phyloP scores from a whole-genome alignment of 495 filamentous ascomycete species.

The Talaromyces wortmannii region DNA sequence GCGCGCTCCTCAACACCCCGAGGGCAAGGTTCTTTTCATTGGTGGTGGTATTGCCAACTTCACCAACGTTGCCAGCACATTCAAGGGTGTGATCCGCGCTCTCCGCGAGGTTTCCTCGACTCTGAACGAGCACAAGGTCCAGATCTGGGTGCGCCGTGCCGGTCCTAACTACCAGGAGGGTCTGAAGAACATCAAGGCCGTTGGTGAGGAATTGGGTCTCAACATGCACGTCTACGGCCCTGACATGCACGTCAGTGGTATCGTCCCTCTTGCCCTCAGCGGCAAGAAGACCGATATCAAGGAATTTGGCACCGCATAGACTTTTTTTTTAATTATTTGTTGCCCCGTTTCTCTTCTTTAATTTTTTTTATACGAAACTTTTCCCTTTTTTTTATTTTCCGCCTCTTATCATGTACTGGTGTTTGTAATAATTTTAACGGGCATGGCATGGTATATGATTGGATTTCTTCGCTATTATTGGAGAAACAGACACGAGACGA shows the following conservation, averaged over 20 bases:
- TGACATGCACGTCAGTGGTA: conserved; percentile 82
- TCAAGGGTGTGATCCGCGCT: conserved; percentile 99
- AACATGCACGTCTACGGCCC: conserved; percentile 96
- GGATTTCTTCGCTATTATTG: conserved; percentile 1
- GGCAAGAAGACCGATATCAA: conserved; percentile 52
- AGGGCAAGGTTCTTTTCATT: conserved; percentile 98
- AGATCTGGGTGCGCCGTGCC: conserved; percentile 99
- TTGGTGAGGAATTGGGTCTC: conserved; percentile 85
- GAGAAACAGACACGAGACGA: background rate
- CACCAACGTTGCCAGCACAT: conserved; percentile 92
- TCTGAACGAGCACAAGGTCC: conserved; percentile 92
- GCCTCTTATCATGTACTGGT: conserved; percentile 3
- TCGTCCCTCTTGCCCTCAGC: conserved; percentile 58
- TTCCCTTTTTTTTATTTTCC: background rate
- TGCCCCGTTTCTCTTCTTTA: conserved; percentile 1
- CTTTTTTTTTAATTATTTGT: conserved; percentile 4
- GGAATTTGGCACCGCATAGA: conserved; percentile 40
- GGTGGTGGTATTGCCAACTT: conserved; percentile 99
- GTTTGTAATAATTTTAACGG: conserved; percentile 8
- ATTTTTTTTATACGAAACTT: conserved; percentile 1
- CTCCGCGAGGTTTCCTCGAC: conserved; percentile 83
- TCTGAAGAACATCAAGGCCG: conserved; percentile 98
- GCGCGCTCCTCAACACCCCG: conserved; percentile 71
- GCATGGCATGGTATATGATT: conserved; percentile 7
- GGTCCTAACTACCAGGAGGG: conserved; percentile 99